Percentiles rank a stretch among this genome's conserved stretches.
phyloP scores from a whole-genome alignment of 345 rosid genomes.

The Eucalyptus polyanthemos region DNA sequence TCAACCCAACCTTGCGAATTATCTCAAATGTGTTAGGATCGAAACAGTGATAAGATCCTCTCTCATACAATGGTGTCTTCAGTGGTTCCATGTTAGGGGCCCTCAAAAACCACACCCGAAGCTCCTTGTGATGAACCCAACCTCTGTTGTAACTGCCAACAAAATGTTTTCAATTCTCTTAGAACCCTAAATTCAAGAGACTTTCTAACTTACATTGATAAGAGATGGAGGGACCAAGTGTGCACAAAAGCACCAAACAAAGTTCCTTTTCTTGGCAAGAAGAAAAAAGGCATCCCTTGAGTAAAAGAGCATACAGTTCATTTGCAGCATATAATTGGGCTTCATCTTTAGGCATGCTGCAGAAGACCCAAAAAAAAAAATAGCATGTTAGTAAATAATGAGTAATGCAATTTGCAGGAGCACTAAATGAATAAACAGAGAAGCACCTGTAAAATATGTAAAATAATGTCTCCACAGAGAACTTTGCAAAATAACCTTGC shows the following conservation, averaged over 20 bases:
- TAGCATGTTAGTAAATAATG: not conserved
- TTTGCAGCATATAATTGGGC: conserved; percentile 87
- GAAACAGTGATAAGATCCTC: conserved; percentile 83
- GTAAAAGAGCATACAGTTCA: conserved; percentile 66
- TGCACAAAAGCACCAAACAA: not conserved
- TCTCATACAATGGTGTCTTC: conserved; percentile 54
- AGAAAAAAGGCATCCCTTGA: not conserved
- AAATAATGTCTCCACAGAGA: conserved; percentile 60
- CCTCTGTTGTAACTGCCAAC: conserved; percentile 66
- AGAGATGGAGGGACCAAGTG: not conserved
- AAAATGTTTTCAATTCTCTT: not conserved
- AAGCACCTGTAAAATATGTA: conserved; percentile 84
- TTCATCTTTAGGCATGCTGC: conserved; percentile 98
- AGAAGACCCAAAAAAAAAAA: not conserved
- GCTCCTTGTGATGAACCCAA: conserved; percentile 96
- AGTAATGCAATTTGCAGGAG: not conserved
- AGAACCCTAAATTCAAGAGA: not conserved
- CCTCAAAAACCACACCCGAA: conserved; percentile 65
- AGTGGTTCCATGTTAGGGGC: conserved; percentile 69
- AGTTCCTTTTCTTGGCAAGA: not conserved
- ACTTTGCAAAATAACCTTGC: conserved; percentile 82
- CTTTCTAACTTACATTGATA: not conserved
- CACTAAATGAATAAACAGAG: not conserved
- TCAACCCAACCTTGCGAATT: conserved; percentile 57
- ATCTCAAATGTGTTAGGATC: conserved; percentile 73